Percentiles rank a stretch among this genome's conserved stretches.
phyloP scores from a whole-genome alignment of 129 eudicot genomes.

The Tanacetum coccineum region DNA sequence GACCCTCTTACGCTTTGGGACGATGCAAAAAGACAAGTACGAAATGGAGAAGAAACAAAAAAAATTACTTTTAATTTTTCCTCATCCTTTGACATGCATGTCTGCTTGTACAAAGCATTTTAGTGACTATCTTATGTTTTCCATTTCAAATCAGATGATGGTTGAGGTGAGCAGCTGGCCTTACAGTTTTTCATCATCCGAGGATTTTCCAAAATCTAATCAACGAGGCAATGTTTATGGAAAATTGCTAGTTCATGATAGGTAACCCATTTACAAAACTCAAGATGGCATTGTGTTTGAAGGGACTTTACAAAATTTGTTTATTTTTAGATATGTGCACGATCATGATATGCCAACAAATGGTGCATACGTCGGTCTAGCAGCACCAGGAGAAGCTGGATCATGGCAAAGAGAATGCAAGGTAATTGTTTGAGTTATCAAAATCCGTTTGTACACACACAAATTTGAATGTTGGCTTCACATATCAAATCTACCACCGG shows the following conservation, averaged over 20 bases:
- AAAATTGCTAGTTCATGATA: conserved; percentile 64
- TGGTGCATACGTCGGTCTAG: conserved; percentile 83
- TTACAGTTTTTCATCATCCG: conserved; percentile 65
- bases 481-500: background rate
- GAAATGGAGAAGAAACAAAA: background rate
- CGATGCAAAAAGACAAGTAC: conserved; percentile 84
- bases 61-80: background rate
- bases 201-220: conserved; percentile 64
- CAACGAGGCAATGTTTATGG: conserved; percentile 72
- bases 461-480: background rate
- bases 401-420: conserved; percentile 99
- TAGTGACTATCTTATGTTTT: background rate
- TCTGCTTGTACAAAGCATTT: background rate
- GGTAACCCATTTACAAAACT: conserved; percentile 31
- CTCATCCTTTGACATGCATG: background rate
- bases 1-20: conserved; percentile 74
- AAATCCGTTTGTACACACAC: background rate
- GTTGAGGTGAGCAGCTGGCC: conserved; percentile 82
- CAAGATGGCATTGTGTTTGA: background rate
- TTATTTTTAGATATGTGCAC: conserved; percentile 40
- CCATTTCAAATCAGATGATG: conserved; percentile 39
- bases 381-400: conserved; percentile 75
- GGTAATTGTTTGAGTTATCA: conserved; percentile 35
- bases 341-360: conserved; percentile 43
- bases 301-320: background rate